Evolutionary conservation across 805 yeast species (phyloP).

Genomic region (Nakazawaea ishiwadae): DNA sequence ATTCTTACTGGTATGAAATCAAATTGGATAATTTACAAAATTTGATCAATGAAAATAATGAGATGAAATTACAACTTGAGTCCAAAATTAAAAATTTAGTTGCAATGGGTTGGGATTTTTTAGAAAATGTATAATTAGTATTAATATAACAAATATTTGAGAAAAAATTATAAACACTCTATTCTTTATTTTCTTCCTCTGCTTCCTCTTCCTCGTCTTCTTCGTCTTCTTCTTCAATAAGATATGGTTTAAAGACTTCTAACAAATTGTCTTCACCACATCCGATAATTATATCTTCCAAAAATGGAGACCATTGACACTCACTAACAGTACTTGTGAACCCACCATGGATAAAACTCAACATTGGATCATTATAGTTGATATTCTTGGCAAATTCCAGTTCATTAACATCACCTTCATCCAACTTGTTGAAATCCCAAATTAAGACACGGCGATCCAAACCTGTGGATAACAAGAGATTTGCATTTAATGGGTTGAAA

Average conservation of each 20-base stretch:
- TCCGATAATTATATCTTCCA: slow-evolving; percentile 55
- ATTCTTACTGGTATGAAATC: slow-evolving; percentile 31
- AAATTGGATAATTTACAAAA: slow-evolving; percentile 25
- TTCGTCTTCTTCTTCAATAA: slow-evolving; percentile 32
- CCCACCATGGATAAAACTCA: slow-evolving; percentile 81
- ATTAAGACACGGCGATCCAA: slow-evolving; percentile 64
- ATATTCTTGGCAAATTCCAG: slow-evolving; percentile 49
- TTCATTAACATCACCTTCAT: slow-evolving; percentile 49
- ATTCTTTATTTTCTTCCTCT: slow-evolving; percentile 27
- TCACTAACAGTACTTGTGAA: slow-evolving; percentile 70
- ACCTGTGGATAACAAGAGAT: slow-evolving; percentile 49
- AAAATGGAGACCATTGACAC: slow-evolving; percentile 59
- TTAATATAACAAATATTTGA: not conserved
- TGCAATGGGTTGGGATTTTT: slow-evolving; percentile 8
- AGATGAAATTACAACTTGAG: slow-evolving; percentile 26
- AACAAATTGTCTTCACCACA: slow-evolving; percentile 73
- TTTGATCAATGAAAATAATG: slow-evolving; percentile 18
- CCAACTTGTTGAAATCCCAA: slow-evolving; percentile 68
- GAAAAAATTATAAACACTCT: too few relatives aligned
- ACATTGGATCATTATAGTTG: slow-evolving; percentile 68
- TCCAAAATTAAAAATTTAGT: slow-evolving; percentile 27
- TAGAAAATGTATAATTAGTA: slow-evolving; percentile 4
- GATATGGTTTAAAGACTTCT: slow-evolving; percentile 72
- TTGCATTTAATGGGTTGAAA: slow-evolving; percentile 46
- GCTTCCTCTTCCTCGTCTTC: slow-evolving; percentile 37